A percentile compares a stretch with the other conserved stretches of the same genome.
Evolutionary conservation across 495 filamentous ascomycete species (phyloP).

Genomic region (Cercophora sp.): DNA sequence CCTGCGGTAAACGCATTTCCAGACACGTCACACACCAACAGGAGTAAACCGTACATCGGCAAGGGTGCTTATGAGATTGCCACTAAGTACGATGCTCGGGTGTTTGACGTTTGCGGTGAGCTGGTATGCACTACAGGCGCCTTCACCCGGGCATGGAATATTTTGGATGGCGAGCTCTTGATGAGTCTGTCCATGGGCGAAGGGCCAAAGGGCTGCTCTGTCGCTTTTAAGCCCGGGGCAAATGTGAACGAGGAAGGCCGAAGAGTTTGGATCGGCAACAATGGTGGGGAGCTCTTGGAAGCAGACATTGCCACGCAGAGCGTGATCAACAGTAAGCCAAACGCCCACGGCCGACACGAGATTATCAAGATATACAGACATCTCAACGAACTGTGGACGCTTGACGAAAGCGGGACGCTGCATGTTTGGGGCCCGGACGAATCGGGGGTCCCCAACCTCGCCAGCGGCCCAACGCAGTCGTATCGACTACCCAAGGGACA

Average conservation of each 20-base stretch:
- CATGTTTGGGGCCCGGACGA: constrained; percentile 83
- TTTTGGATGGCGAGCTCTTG: constrained; percentile 73
- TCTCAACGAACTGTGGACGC: constrained; percentile 86
- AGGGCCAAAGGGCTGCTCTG: constrained; percentile 67
- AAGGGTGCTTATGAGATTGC: constrained; percentile 67
- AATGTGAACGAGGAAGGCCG: constrained; percentile 74
- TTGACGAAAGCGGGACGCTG: constrained; percentile 86
- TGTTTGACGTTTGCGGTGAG: constrained; percentile 83
- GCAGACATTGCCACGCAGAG: constrained; percentile 70
- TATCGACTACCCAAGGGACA: constrained; percentile 76
- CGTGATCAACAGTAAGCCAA: constrained; percentile 59
- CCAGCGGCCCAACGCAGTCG: constrained; percentile 57
- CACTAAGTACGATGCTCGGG: constrained; percentile 79
- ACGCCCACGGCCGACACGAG: constrained; percentile 75
- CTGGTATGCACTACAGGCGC: constrained; percentile 82
- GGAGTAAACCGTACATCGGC: constrained; percentile 71
- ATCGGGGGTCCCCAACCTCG: constrained; percentile 67
- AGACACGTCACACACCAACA: constrained; percentile 78
- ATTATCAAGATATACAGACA: constrained; percentile 84
- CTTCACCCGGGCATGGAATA: constrained; percentile 80
- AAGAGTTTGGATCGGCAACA: constrained; percentile 88
- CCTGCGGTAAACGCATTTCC: constrained; percentile 54
- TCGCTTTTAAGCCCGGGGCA: constrained; percentile 77
- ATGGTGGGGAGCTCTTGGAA: constrained; percentile 80
- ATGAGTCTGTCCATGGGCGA: constrained; percentile 80